These are phyloP conservation scores for baker's yeast (Saccharomyces cerevisiae) DNA, from an alignment of 805 yeast genomes.

Conservation along the genomic window DNA sequence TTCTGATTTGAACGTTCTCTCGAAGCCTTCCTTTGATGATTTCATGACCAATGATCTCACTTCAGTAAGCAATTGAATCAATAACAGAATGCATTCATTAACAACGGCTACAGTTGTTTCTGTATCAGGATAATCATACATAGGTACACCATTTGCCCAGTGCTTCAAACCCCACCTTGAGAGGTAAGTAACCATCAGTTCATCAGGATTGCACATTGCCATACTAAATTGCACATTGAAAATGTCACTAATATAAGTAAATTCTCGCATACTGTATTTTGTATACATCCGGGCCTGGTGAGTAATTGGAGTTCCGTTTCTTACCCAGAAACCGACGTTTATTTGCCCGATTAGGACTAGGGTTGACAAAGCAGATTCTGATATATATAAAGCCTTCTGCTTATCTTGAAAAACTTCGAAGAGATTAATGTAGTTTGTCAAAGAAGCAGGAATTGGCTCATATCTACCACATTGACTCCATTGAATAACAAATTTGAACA, in stretches of 20 bases:
- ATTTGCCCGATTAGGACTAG: constrained; percentile 75
- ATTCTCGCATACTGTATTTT: constrained; percentile 70
- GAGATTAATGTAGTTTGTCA: constrained; percentile 14
- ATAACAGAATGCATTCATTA: constrained; percentile 67
- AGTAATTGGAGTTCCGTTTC: constrained; percentile 79
- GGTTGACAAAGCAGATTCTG: constrained; percentile 69
- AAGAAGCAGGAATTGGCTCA: constrained; percentile 12
- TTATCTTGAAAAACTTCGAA: constrained; percentile 14
- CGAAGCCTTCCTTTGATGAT: constrained; percentile 41
- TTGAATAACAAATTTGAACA: constrained; percentile 25
- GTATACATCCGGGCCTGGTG: constrained; percentile 75
- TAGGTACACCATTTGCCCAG: constrained; percentile 42
- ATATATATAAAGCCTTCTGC: constrained; percentile 15
- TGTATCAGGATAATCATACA: constrained; percentile 38
- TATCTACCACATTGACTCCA: constrained; percentile 31
- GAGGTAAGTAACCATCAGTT: constrained; percentile 48
- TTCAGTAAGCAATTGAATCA: constrained; percentile 64
- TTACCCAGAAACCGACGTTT: constrained; percentile 85
- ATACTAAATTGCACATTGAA: constrained; percentile 57
- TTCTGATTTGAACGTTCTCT: constrained; percentile 51
- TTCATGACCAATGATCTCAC: constrained; percentile 48
- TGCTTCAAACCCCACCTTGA: constrained; percentile 60
- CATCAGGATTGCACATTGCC: constrained; percentile 48
- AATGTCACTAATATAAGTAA: constrained; percentile 73
- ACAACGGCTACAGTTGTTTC: constrained; percentile 47